Percentiles rank a stretch among this genome's conserved stretches.
Evolutionary conservation across 139 green algal genomes (phyloP).

Genomic region (Desmodesmus armatus): DNA sequence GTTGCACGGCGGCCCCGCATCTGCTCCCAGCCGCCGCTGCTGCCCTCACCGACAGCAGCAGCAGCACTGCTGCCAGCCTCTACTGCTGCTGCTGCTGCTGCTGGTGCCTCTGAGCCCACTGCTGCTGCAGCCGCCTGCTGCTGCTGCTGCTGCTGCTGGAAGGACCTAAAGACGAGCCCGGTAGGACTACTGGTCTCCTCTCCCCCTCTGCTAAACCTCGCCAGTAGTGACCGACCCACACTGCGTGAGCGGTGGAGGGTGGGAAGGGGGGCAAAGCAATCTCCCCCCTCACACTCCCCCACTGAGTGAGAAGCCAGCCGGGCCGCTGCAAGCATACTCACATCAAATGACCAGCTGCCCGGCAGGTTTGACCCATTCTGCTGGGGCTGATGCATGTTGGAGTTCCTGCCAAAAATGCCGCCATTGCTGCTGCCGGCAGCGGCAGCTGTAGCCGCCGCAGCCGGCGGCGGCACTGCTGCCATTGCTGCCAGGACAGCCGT

Average conservation of each 20-base stretch:
- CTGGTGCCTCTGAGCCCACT: background rate
- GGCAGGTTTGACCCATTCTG: background rate
- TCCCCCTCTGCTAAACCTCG: conserved; percentile 19
- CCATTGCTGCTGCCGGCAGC: background rate
- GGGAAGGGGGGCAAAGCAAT: too few relatives aligned
- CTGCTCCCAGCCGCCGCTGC: conserved; percentile 64
- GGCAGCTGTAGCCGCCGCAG: background rate
- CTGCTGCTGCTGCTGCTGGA: conserved; percentile 8
- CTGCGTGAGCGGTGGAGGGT: conserved; percentile 20
- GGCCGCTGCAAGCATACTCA: conserved; percentile 29
- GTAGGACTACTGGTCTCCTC: conserved; percentile 16
- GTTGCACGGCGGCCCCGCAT: too few relatives aligned
- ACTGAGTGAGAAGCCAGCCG: too few relatives aligned
- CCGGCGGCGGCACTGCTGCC: background rate
- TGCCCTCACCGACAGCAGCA: conserved; percentile 11
- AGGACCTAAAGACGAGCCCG: background rate
- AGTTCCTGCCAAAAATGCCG: background rate
- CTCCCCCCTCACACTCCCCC: too few relatives aligned
- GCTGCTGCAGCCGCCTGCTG: background rate
- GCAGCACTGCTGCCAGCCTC: background rate
- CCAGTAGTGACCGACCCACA: conserved; percentile 24
- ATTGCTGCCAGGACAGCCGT: background rate
- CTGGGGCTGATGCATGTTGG: conserved; percentile 6
- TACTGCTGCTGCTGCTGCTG: background rate
- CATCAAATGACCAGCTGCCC: conserved; percentile 20